phyloP scores from a whole-genome alignment of 148 eudicot genomes.

The Pharnaceum exiguum region DNA sequence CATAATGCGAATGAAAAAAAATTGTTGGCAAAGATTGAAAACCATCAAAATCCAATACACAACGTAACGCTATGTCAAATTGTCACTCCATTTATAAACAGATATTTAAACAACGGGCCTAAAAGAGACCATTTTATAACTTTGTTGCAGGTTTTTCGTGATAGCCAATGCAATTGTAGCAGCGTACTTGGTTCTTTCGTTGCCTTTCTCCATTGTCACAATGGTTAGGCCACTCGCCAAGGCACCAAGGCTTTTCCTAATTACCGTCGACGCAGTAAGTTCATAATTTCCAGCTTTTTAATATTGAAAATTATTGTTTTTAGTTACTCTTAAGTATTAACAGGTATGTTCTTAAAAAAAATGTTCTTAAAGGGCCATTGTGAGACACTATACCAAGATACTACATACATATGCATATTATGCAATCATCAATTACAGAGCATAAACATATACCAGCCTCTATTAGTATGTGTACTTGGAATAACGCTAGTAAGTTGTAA shows the following conservation, averaged over 20 bases:
- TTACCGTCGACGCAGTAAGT: constrained; percentile 65
- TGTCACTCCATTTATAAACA: background rate
- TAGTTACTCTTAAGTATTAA: background rate
- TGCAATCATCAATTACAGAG: too few relatives aligned
- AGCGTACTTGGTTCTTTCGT: constrained; percentile 59
- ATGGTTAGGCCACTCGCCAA: constrained; percentile 68
- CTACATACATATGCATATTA: too few relatives aligned
- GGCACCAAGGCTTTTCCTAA: constrained; percentile 58
- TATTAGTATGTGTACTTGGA: too few relatives aligned
- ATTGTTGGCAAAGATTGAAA: too few relatives aligned
- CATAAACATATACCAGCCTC: too few relatives aligned
- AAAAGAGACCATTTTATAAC: too few relatives aligned
- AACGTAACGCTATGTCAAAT: background rate
- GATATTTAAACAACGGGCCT: background rate
- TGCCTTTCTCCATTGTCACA: constrained; percentile 78
- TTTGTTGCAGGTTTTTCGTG: constrained; percentile 65
- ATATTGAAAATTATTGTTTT: background rate
- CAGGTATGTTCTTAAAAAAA: background rate
- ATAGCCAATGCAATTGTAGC: constrained; percentile 53
- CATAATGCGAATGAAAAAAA: too few relatives aligned
- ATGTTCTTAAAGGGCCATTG: too few relatives aligned
- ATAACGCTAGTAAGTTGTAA: background rate
- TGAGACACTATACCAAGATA: too few relatives aligned
- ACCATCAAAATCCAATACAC: too few relatives aligned
- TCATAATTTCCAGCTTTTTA: background rate